These are phyloP conservation scores for Penicillium capsulatum DNA, from an alignment of 2,329 filamentous ascomycete genomes.

Conservation along the genomic window DNA sequence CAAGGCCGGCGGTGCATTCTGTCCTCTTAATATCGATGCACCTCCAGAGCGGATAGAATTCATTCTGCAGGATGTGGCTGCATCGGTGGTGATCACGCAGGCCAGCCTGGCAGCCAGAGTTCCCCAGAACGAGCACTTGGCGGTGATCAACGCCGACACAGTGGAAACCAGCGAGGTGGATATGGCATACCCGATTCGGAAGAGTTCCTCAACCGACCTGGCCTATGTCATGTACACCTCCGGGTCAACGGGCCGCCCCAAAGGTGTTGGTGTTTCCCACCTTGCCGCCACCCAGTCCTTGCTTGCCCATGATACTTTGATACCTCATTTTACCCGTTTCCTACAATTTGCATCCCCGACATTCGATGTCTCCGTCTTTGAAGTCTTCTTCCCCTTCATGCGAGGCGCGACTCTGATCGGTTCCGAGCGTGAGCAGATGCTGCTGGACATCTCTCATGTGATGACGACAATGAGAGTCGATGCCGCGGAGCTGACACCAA, in stretches of 20 bases:
- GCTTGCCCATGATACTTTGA: constrained; percentile 71
- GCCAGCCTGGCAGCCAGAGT: constrained; percentile 20
- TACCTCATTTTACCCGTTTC: constrained; percentile 73
- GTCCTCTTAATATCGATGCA: constrained; percentile 73
- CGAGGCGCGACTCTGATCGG: constrained; percentile 69
- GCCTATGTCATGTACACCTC: constrained; percentile 95
- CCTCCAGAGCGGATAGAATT: constrained; percentile 74
- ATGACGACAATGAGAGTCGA: constrained; percentile 67
- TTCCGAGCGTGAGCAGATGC: constrained; percentile 63
- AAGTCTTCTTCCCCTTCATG: constrained; percentile 84
- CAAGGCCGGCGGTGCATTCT: constrained; percentile 80
- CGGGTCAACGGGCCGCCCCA: constrained; percentile 82
- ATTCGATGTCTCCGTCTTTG: constrained; percentile 92
- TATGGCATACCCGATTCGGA: constrained; percentile 2
- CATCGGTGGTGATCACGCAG: constrained; percentile 64
- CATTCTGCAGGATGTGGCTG: constrained; percentile 72
- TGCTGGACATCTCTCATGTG: constrained; percentile 67
- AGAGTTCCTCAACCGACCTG: constrained; percentile 39
- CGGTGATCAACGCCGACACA: constrained; percentile 23
- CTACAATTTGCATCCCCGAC: constrained; percentile 89
- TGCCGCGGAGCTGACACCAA: constrained; percentile 84
- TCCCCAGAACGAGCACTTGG: constrained; percentile 16
- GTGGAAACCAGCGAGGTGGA: constrained; percentile 5
- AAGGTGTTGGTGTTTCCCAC: constrained; percentile 81
- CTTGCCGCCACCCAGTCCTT: constrained; percentile 74